These are phyloP conservation scores for Kwoniella bestiolae DNA, from an alignment of 768 basidiomycete genomes.

Conservation along the genomic window DNA sequence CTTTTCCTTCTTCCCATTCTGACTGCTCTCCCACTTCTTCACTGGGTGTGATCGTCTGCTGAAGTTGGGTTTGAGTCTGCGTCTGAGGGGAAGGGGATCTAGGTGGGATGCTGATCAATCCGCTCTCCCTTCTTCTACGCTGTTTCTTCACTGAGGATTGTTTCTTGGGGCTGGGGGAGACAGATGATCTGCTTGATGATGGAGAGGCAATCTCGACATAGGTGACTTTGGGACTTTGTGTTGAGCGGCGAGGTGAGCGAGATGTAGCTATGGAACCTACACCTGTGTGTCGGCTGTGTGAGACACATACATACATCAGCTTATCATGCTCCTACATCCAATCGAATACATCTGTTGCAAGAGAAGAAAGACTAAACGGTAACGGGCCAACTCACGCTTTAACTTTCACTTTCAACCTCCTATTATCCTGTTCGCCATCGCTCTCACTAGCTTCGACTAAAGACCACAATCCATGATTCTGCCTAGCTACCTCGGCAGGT, in stretches of 20 bases:
- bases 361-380: not conserved
- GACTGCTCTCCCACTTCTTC: slow-evolving; percentile 10
- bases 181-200: not conserved
- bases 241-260: slow-evolving; percentile 15
- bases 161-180: slow-evolving; percentile 20
- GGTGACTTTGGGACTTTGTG: not conserved
- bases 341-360: no score
- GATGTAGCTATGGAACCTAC: slow-evolving; percentile 19
- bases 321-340: not conserved
- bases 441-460: slow-evolving; percentile 29
- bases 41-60: no score
- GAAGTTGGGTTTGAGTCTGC: not conserved
- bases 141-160: slow-evolving; percentile 10
- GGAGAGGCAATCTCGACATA: slow-evolving; percentile 9
- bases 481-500: slow-evolving; percentile 20
- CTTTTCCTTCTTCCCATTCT: slow-evolving; percentile 28
- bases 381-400: not conserved
- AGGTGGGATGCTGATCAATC: slow-evolving; percentile 8
- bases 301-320: not conserved
- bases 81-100: slow-evolving; percentile 16
- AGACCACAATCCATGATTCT: slow-evolving; percentile 16
- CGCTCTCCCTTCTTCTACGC: slow-evolving; percentile 26
- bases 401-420: slow-evolving; percentile 18
- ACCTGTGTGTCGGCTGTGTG: slow-evolving; percentile 14
- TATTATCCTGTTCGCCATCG: slow-evolving; percentile 16